These are phyloP conservation scores for Cercospora sesami DNA, from an alignment of 2,329 filamentous ascomycete species.

Conservation along the genomic window DNA sequence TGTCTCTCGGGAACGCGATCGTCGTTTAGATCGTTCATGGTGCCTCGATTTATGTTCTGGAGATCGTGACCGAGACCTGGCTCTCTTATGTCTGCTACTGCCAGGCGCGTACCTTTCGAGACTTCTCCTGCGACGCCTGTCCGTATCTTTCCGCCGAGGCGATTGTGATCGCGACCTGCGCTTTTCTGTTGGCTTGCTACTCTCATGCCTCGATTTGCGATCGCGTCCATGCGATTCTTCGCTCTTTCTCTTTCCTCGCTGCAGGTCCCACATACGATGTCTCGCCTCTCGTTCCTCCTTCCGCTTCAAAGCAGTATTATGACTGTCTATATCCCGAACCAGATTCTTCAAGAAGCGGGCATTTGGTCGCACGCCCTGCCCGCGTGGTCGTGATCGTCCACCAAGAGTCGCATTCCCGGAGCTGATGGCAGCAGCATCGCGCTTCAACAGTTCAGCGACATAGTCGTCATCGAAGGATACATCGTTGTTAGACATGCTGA, in stretches of 20 bases:
- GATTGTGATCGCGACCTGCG: constrained; percentile 1
- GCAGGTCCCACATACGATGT: constrained; percentile 65
- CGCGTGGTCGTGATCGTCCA: constrained; percentile 16
- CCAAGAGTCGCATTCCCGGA: constrained; percentile 6
- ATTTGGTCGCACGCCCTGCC: constrained; percentile 75
- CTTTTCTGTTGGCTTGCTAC: background rate
- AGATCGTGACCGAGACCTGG: constrained; percentile 11
- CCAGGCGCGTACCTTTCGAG: constrained; percentile 9
- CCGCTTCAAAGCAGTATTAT: constrained; percentile 83
- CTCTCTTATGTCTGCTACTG: constrained; percentile 10
- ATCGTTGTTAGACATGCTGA: background rate
- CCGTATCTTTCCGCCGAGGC: background rate
- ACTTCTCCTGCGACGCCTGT: background rate
- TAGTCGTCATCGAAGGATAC: constrained; percentile 64
- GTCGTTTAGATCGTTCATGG: constrained; percentile 1
- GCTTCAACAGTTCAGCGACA: constrained; percentile 73
- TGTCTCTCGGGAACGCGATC: background rate
- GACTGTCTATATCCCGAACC: constrained; percentile 80
- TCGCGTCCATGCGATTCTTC: constrained; percentile 5
- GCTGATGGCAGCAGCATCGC: constrained; percentile 62
- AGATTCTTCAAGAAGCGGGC: constrained; percentile 86
- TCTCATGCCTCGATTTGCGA: constrained; percentile 9
- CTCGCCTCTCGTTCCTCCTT: constrained; percentile 80
- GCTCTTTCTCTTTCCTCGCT: constrained; percentile 18
- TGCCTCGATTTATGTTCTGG: background rate